These are phyloP conservation scores for Pseudonectria buxi DNA, from an alignment of 2,329 filamentous ascomycete genomes.

Conservation along the genomic window DNA sequence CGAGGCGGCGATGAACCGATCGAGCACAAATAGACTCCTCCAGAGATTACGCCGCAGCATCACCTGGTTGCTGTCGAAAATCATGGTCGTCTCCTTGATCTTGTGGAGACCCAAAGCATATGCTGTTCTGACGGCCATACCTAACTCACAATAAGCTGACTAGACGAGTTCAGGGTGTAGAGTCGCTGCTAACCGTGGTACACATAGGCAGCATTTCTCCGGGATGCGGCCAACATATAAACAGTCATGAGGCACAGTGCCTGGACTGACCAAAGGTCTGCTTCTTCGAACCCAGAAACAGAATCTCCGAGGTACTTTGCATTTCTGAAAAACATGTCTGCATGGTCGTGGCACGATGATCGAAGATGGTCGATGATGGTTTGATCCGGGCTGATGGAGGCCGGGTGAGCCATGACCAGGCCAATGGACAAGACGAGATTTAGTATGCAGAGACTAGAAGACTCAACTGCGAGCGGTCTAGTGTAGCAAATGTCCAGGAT, in stretches of 20 bases:
- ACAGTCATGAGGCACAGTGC: slow-evolving; percentile 56
- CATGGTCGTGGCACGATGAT: slow-evolving; percentile 41
- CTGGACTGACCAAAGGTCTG: slow-evolving; percentile 59
- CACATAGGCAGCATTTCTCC: slow-evolving; percentile 55
- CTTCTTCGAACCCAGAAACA: slow-evolving; percentile 49
- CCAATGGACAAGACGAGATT: slow-evolving; percentile 59
- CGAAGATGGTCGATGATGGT: slow-evolving; percentile 45
- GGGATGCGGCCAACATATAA: slow-evolving; percentile 56
- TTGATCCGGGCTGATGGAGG: slow-evolving; percentile 42
- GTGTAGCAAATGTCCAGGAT: slow-evolving; percentile 47
- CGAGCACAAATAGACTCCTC: slow-evolving; percentile 58
- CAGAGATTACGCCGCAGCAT: slow-evolving; percentile 50
- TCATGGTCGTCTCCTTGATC: slow-evolving; percentile 46
- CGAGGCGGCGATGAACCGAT: slow-evolving; percentile 56
- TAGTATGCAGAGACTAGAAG: slow-evolving; percentile 50
- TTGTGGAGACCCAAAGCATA: slow-evolving; percentile 57
- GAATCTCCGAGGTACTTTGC: slow-evolving; percentile 46
- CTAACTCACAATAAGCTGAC: slow-evolving; percentile 27
- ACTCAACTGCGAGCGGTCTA: slow-evolving; percentile 43
- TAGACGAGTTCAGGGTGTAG: neutral
- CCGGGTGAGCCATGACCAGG: slow-evolving; percentile 48
- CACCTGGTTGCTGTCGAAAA: slow-evolving; percentile 43
- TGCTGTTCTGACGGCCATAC: slow-evolving; percentile 57
- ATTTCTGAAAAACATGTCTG: slow-evolving; percentile 57
- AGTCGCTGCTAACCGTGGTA: slow-evolving; percentile 44